phyloP scores from a whole-genome alignment of 2,329 filamentous ascomycete species.

The Lachnellula willkommii region DNA sequence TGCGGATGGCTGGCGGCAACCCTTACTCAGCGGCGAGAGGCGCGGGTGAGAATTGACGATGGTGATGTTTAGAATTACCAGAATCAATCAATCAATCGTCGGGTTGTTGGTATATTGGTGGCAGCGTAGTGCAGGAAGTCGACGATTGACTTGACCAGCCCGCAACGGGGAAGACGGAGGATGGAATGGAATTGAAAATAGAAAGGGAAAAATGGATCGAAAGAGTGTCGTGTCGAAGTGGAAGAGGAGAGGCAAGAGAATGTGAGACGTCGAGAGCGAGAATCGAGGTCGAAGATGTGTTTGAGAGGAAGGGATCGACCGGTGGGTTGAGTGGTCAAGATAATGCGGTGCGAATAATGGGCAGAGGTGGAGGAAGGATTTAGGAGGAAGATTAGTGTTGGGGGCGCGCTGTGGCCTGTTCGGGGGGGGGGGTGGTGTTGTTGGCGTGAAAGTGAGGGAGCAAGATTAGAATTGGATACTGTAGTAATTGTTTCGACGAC shows the following conservation, averaged over 20 bases:
- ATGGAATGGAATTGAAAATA: neutral
- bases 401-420: neutral
- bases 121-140: neutral
- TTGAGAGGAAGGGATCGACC: neutral
- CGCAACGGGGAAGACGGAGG: neutral
- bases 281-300: neutral
- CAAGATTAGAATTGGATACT: no score
- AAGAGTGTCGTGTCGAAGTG: constrained; percentile 16
- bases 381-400: neutral
- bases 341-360: neutral
- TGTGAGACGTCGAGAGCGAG: constrained; percentile 19
- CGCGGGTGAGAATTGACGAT: neutral
- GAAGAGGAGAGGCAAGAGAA: constrained; percentile 17
- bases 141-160: neutral
- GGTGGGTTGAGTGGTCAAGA: neutral
- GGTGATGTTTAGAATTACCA: neutral
- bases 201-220: constrained; percentile 15
- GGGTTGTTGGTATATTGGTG: neutral
- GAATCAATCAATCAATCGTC: neutral
- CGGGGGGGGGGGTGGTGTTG: neutral
- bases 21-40: constrained; percentile 8
- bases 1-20: constrained; percentile 7
- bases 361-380: neutral
- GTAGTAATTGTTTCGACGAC: no score
- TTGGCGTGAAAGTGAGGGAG: neutral